These are phyloP conservation scores for Wickerhamiella sorbophila DNA, from an alignment of 805 yeast species.

Conservation along the genomic window DNA sequence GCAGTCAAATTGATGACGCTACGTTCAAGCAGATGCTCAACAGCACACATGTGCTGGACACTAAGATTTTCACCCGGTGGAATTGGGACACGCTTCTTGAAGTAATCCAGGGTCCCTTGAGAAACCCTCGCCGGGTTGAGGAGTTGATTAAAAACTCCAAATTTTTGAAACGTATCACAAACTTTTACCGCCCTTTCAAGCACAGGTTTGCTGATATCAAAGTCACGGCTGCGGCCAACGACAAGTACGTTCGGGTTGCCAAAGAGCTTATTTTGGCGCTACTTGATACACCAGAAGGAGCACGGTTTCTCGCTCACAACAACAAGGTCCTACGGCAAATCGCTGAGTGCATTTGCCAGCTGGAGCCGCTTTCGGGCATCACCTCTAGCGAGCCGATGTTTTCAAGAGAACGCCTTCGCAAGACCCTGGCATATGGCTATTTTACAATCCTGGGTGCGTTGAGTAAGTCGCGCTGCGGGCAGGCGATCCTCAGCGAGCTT, in stretches of 20 bases:
- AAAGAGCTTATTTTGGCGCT: slow-evolving; percentile 57
- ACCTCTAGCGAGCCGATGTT: slow-evolving; percentile 62
- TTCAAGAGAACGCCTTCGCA: slow-evolving; percentile 41
- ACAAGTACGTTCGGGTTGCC: slow-evolving; percentile 55
- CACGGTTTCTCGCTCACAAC: slow-evolving; percentile 40
- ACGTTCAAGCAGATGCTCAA: slow-evolving; percentile 51
- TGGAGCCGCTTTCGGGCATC: slow-evolving; percentile 68
- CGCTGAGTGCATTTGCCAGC: slow-evolving; percentile 76
- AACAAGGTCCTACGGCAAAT: slow-evolving; percentile 77
- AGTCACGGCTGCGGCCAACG: slow-evolving; percentile 33
- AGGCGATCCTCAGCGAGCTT: slow-evolving; percentile 62
- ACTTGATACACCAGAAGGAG: slow-evolving; percentile 49
- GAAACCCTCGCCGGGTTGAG: slow-evolving; percentile 55
- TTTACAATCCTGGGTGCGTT: slow-evolving; percentile 65
- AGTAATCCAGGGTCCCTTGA: slow-evolving; percentile 72
- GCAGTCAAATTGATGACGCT: slow-evolving; percentile 41
- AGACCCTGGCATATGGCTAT: slow-evolving; percentile 63
- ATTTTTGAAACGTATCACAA: slow-evolving; percentile 66
- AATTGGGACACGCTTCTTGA: slow-evolving; percentile 64
- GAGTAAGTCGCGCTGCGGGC: slow-evolving; percentile 45
- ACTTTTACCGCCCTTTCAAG: slow-evolving; percentile 87
- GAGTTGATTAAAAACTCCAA: slow-evolving; percentile 69
- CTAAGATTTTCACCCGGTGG: slow-evolving; percentile 77
- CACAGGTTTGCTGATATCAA: slow-evolving; percentile 52
- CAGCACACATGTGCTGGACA: slow-evolving; percentile 56